Percentiles rank a stretch among this genome's conserved stretches.
Evolutionary conservation across 768 basidiomycete species (phyloP).

Genomic region (Arthromyces matolae): DNA sequence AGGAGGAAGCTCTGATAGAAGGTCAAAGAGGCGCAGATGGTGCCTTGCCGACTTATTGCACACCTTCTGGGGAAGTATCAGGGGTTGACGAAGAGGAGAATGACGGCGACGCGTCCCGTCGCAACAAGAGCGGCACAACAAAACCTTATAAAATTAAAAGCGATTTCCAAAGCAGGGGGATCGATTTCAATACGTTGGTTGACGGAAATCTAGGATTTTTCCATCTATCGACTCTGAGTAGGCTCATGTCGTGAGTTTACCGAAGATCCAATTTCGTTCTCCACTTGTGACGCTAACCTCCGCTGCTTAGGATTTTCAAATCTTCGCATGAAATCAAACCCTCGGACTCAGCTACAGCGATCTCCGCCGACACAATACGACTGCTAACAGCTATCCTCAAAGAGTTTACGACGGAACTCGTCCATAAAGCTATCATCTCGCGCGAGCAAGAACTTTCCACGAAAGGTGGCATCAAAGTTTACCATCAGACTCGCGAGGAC

Average conservation of each 20-base stretch:
- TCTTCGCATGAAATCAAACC: constrained; percentile 18
- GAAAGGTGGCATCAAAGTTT: constrained; percentile 59
- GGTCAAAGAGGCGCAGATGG: constrained; percentile 3
- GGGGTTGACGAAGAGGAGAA: background rate
- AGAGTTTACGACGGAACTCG: constrained; percentile 48
- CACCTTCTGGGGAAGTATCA: background rate
- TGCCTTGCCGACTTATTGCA: background rate
- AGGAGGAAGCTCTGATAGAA: constrained; percentile 9
- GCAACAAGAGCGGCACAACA: constrained; percentile 35
- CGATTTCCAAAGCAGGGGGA: constrained; percentile 38
- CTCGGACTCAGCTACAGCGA: constrained; percentile 25
- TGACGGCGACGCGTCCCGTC: constrained; percentile 2
- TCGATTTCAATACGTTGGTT: constrained; percentile 42
- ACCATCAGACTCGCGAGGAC: constrained; percentile 48
- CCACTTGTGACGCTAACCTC: background rate
- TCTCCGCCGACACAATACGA: constrained; percentile 48
- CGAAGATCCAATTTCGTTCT: background rate
- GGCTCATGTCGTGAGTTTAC: constrained; percentile 34
- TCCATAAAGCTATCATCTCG: constrained; percentile 48
- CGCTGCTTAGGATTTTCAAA: constrained; percentile 17
- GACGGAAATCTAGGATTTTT: constrained; percentile 47
- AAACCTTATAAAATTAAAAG: constrained; percentile 42
- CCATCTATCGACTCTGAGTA: constrained; percentile 36
- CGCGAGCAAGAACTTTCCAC: constrained; percentile 56
- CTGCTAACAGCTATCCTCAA: constrained; percentile 42